These are phyloP conservation scores for Penicillium sp. DNA, from an alignment of 2,329 filamentous ascomycete genomes.

Conservation along the genomic window DNA sequence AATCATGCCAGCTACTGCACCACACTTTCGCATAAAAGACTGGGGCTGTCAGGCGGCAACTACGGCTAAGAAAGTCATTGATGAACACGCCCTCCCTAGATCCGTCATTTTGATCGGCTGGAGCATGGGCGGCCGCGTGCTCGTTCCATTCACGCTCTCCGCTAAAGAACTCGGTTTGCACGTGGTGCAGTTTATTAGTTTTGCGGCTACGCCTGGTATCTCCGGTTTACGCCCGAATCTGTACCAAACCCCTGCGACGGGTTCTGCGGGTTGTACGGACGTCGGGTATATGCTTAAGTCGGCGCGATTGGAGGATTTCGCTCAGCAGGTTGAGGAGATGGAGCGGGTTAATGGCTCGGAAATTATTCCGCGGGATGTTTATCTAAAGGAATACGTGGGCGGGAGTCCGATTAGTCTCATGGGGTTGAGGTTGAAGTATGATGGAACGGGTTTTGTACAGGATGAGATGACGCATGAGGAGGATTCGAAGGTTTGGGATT, in stretches of 20 bases:
- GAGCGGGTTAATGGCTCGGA: neutral
- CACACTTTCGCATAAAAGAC: neutral
- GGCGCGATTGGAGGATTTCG: neutral
- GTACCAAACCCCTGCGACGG: neutral
- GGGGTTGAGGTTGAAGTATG: neutral
- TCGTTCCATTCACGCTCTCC: neutral
- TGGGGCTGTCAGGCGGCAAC: neutral
- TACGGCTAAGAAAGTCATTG: neutral
- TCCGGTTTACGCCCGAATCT: neutral
- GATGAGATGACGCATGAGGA: constrained; percentile 14
- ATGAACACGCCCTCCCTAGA: neutral
- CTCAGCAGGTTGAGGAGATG: neutral
- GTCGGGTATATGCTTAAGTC: neutral
- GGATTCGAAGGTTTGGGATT: constrained; percentile 11
- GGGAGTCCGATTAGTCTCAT: neutral
- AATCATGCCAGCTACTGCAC: neutral
- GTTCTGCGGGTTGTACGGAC: neutral
- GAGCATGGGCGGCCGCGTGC: neutral
- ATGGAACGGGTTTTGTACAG: neutral
- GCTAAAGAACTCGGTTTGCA: neutral
- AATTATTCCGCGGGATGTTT: neutral
- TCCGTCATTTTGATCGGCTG: neutral
- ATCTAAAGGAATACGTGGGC: neutral
- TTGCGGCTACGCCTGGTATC: neutral
- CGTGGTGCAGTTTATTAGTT: neutral